A percentile compares a stretch with the other conserved stretches of the same genome.
Conservation (phyloP, 164 flowering plant species). For the Vitis vinifera region ASM3070453v1 NC_081818.1:19542001-19542500, state of each 20-base stretch:
- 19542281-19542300: conserved; percentile 18
- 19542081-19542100: conserved; percentile 39
- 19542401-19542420: not conserved
- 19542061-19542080: conserved; percentile 41
- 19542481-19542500: conserved; percentile 43
- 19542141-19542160: conserved; percentile 34
- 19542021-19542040: conserved; percentile 37
- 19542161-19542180: conserved; percentile 30
- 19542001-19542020: conserved; percentile 35
- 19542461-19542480: conserved; percentile 31
- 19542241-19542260: conserved; percentile 30
- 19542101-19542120: conserved; percentile 22
- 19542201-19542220: conserved; percentile 40
- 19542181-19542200: conserved; percentile 30
- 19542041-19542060: conserved; percentile 25
- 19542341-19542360: conserved; percentile 32
- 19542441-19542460: conserved; percentile 42
- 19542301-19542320: conserved; percentile 28
- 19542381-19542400: not conserved
- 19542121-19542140: conserved; percentile 28
- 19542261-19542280: conserved; percentile 27
- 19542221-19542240: conserved; percentile 27
- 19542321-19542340: conserved; percentile 47
- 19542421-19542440: not conserved
- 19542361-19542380: not conserved